Conservation (phyloP, 306 rosid genomes). For the Dryas drummondii region DNA sequence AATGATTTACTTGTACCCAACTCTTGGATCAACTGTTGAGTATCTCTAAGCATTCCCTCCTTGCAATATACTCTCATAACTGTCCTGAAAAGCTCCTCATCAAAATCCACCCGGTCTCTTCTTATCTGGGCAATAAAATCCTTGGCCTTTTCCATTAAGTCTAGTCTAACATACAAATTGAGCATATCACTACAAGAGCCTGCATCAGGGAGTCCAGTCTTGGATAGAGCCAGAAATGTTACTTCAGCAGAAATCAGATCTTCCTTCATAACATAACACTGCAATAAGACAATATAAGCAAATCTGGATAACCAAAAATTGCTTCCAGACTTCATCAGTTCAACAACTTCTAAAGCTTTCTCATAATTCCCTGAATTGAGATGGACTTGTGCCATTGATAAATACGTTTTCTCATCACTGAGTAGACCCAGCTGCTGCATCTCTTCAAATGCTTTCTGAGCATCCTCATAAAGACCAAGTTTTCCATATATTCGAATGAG, state of each 20-base stretch:
- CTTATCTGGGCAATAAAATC: conserved; percentile 58
- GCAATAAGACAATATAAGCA: conserved; percentile 77
- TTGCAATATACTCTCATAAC: conserved; percentile 70
- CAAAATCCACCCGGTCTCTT: conserved; percentile 47
- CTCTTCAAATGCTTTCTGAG: conserved; percentile 70
- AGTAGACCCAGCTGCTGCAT: conserved; percentile 63
- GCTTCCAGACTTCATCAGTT: conserved; percentile 71
- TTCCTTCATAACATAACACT: conserved; percentile 82
- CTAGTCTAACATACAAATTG: conserved; percentile 55
- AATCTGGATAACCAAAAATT: conserved; percentile 68
- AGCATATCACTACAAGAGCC: conserved; percentile 84
- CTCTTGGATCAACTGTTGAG: conserved; percentile 52
- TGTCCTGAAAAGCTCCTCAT: conserved; percentile 66
- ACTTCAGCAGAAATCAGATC: conserved; percentile 66
- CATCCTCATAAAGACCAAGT: conserved; percentile 82
- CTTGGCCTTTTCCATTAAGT: conserved; percentile 59
- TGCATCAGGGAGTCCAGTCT: conserved; percentile 87
- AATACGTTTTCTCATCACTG: conserved; percentile 76
- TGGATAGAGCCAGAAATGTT: conserved; percentile 61
- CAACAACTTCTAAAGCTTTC: conserved; percentile 62
- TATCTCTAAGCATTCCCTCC: conserved; percentile 71
- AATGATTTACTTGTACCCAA: conserved; percentile 40
- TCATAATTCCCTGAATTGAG: conserved; percentile 67
- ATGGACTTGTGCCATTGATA: conserved; percentile 95
- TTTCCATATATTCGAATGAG: conserved; percentile 91